Conservation (phyloP, 768 basidiomycete species). For the Termitomyces eurrhizus region DNA sequence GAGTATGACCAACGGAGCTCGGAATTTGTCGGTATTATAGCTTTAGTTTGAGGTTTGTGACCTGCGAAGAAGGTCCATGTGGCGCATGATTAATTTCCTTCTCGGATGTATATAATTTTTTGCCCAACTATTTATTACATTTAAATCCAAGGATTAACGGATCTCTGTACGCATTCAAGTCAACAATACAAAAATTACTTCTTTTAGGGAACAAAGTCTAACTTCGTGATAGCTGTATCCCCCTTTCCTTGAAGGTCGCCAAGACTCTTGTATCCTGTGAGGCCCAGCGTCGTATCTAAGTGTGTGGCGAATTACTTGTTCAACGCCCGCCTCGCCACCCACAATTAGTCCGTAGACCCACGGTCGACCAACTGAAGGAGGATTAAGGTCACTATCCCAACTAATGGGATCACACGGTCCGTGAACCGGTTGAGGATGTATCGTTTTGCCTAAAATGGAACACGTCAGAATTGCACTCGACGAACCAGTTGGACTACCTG, state of each 20-base stretch:
- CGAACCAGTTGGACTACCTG: no score
- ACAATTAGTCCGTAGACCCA: conserved; percentile 70
- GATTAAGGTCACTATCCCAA: not conserved
- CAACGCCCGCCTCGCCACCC: conserved; percentile 69
- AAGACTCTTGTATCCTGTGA: conserved; percentile 54
- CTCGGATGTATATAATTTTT: not conserved
- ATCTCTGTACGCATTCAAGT: not conserved
- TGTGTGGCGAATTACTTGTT: conserved; percentile 65
- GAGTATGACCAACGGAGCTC: not conserved
- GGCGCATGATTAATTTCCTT: not conserved
- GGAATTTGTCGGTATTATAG: not conserved
- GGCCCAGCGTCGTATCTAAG: conserved; percentile 64
- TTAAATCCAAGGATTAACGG: not conserved
- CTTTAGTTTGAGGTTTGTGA: not conserved
- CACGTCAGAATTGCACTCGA: no score
- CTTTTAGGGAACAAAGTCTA: conserved; percentile 26
- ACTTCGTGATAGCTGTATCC: conserved; percentile 44
- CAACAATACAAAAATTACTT: not conserved
- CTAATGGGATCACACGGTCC: no score
- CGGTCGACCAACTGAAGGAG: conserved; percentile 57
- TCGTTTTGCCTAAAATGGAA: no score
- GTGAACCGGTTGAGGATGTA: no score
- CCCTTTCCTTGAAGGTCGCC: conserved; percentile 57
- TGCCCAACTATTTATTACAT: not conserved
- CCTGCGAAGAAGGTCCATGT: not conserved